Evolutionary conservation across 2,329 filamentous ascomycete genomes (phyloP).

Genomic region (Bipolaris cookei): DNA sequence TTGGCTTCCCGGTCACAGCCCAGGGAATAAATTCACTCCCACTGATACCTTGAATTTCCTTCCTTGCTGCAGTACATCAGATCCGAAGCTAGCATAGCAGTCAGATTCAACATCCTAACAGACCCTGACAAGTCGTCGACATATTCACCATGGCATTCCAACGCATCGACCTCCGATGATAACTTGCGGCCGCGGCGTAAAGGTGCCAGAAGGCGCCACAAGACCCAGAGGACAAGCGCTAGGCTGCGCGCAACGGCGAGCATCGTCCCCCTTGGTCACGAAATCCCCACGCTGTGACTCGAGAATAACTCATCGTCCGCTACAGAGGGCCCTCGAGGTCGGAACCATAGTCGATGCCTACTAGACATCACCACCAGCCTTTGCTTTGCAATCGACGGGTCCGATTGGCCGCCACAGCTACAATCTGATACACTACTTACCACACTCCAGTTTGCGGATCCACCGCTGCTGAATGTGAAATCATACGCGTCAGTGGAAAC

Average conservation of each 20-base stretch:
- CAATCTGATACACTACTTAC: constrained; percentile 14
- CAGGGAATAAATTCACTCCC: constrained; percentile 27
- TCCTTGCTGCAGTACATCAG: not conserved
- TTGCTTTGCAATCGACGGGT: constrained; percentile 17
- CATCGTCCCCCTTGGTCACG: constrained; percentile 15
- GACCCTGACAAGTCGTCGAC: constrained; percentile 26
- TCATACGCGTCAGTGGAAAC: not conserved
- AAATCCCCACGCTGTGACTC: not conserved
- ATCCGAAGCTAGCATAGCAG: constrained; percentile 24
- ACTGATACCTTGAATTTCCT: constrained; percentile 23
- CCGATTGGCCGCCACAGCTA: constrained; percentile 36
- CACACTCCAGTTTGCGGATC: not conserved
- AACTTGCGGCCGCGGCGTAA: constrained; percentile 25
- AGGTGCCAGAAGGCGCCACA: constrained; percentile 26
- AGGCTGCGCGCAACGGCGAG: constrained; percentile 4
- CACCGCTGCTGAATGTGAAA: not conserved
- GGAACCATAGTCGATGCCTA: not conserved
- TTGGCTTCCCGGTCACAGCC: constrained; percentile 16
- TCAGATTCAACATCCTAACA: constrained; percentile 38
- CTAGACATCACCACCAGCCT: not conserved
- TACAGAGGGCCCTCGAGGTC: not conserved
- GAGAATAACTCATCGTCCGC: constrained; percentile 5
- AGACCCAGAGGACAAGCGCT: constrained; percentile 11
- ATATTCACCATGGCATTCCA: constrained; percentile 30
- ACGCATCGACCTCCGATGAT: constrained; percentile 15